Conservation (phyloP, 768 basidiomycete genomes). For the Hirschioporus abietinus region DNA sequence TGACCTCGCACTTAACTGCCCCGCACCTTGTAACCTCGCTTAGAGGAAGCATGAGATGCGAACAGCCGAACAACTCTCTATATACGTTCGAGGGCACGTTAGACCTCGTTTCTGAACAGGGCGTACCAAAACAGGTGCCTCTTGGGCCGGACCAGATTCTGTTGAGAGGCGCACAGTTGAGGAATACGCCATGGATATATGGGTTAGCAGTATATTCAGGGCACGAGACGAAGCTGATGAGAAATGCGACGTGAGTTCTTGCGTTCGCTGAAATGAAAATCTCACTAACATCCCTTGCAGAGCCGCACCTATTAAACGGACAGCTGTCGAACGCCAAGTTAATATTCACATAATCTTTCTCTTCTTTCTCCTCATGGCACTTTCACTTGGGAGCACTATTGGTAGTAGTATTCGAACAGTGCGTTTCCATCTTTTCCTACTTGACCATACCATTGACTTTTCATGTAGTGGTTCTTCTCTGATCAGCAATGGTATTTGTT, state of each 20-base stretch:
- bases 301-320: constrained; percentile 94
- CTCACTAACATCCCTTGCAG: constrained; percentile 33
- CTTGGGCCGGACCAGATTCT: constrained; percentile 93
- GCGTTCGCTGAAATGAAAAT: not conserved
- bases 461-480: constrained; percentile 75
- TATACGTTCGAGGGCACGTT: constrained; percentile 92
- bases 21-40: constrained; percentile 69
- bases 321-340: constrained; percentile 92
- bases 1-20: constrained; percentile 72
- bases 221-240: constrained; percentile 97
- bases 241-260: constrained; percentile 85
- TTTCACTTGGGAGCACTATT: constrained; percentile 88
- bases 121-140: constrained; percentile 75
- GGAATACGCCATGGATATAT: constrained; percentile 97
- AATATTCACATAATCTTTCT: constrained; percentile 95
- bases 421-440: constrained; percentile 16
- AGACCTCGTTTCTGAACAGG: constrained; percentile 51
- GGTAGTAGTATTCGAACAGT: constrained; percentile 85
- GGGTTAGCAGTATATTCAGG: constrained; percentile 93
- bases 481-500: constrained; percentile 87
- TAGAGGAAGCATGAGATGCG: constrained; percentile 82
- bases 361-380: constrained; percentile 78
- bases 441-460: constrained; percentile 1
- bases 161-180: constrained; percentile 88
- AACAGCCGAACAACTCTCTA: constrained; percentile 95